Evolutionary conservation across 768 basidiomycete genomes (phyloP), one percentile per base, ranked within the genome.

Genomic region (Mycena alexandri): DNA sequence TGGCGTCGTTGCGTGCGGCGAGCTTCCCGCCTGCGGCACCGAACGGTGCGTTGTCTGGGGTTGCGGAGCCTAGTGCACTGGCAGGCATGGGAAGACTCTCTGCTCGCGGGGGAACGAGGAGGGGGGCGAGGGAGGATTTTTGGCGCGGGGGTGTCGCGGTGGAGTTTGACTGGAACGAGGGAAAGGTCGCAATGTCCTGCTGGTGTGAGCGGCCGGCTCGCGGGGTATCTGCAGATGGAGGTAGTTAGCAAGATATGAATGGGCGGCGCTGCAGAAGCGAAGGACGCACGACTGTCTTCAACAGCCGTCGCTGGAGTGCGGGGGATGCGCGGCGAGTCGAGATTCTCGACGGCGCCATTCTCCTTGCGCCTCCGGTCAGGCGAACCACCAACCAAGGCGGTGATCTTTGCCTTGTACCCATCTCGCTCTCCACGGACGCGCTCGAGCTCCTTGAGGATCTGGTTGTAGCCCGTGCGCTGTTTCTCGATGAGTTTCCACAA

Each of bases 401-500:
- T 64, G 10, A 84, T 74, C 72, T 87, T 88, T 50, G 77, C 76
- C 76, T 83, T 91, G 82, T 84, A 92, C 11, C 84, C 76, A 74
- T 96, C 95, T 19, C 95, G 87, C 76, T 97, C 95, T 13, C 82
- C 82, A 16, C 95, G 85, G 56, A 97, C 86, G 61, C 95, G 88
- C 71, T 96, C 95, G 48, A 94, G 84, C 72, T 97, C 94, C 79
- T 93, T 93, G 76, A 92, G 82, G 61, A 94, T 87, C 63, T 92
- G 89, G 66, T 86, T 88, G 75, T 93, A 93, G n/a, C 90, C 93
- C 22, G 87, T 79, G 61, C 94, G 87, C 77, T 96, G 94, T 77
- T 95, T 96, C 84, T 96, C 94, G 75, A 97, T 91, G 69, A 96
- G 86, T 78, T 96, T 96, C 96, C 96, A 97, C 22, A 97, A 88